Evolutionary conservation across 1,284 basidiomycete genomes (phyloP), one percentile per base, ranked within the genome.

Genomic region (Sanghuangporus sanghuang): DNA sequence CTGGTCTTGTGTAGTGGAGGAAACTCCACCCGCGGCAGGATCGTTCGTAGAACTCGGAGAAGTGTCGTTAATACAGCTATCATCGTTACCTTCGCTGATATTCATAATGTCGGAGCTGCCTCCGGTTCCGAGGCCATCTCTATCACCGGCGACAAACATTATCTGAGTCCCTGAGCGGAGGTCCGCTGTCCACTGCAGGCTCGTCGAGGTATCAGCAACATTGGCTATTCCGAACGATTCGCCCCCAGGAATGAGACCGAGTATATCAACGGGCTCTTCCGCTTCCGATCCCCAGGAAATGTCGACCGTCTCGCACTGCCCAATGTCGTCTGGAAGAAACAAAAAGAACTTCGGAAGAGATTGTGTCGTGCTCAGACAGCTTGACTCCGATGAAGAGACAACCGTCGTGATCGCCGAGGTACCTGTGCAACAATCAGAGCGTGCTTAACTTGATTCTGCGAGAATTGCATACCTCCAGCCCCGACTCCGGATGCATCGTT

Each of bases 361-460:
- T 6, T 40, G 56, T 4, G 54, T 48, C 12, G 59, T 63, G 16
- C 52, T 63, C 11, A 67, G 61, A 50, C 66, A 67, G n/a, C 53
- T 65, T 9, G 64, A 54, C 38, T 67, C 59, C 18, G 64, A 59
- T 14, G 66, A 67, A 12, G 40, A 27, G n/a, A 40, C 61, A 7
- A 67, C 66, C 35, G 64, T 62, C 23, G 61, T 63, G 38, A 67
- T 61, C n/a, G 58, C 18, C 21, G 64, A 65, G 11, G 66, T 67
- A 11, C 63, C 63, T 64, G n/a, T n/a, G 14, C 5, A 40, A 35
- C 5, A 11, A 54, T 35, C 12, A 32, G 21, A 7, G 40, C 23
- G 18, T 39, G 21, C n/a, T 18, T 36, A 39, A 21, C 6, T 38
- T 11, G 38, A 39, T n/a, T 49, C 12, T 27, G 48, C 59, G 14